Evolutionary conservation across 768 basidiomycete species (phyloP).

Genomic region (Mycena sanguinolenta): DNA sequence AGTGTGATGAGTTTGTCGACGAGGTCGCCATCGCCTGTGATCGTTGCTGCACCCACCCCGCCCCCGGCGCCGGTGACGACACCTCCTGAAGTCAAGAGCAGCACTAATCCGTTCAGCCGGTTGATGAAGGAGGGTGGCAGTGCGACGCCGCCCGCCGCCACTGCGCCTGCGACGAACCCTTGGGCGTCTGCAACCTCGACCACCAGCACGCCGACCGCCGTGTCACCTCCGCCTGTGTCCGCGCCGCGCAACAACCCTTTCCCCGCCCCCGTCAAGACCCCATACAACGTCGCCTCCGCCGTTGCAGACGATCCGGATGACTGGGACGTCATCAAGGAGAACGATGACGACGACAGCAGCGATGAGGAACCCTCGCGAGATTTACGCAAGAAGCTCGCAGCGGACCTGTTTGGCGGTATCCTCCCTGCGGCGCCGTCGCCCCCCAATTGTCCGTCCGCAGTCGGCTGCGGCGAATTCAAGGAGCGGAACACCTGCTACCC

Average conservation of each 20-base stretch:
- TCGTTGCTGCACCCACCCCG: conserved; percentile 56
- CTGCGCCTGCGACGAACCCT: conserved; percentile 68
- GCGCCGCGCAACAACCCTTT: conserved; percentile 63
- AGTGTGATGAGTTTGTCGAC: conserved; percentile 37
- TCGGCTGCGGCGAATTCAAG: conserved; percentile 57
- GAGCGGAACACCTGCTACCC: conserved; percentile 32
- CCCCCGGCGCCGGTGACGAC: conserved; percentile 46
- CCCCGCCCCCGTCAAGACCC: conserved; percentile 64
- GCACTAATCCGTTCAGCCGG: conserved; percentile 86
- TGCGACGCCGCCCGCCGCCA: conserved; percentile 50
- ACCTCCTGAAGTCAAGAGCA: conserved; percentile 59
- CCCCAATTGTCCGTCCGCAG: conserved; percentile 56
- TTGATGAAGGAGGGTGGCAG: conserved; percentile 65
- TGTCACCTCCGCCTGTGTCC: conserved; percentile 53
- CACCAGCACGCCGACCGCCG: conserved; percentile 55
- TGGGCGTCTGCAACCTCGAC: conserved; percentile 66
- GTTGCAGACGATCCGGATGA: conserved; percentile 85
- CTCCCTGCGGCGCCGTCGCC: conserved; percentile 69
- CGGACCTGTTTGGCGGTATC: conserved; percentile 81
- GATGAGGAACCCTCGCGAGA: conserved; percentile 84
- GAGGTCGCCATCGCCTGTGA: conserved; percentile 44
- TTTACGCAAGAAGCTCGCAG: conserved; percentile 79
- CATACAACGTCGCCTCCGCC: conserved; percentile 73
- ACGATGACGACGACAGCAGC: conserved; percentile 72
- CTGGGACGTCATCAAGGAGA: conserved; percentile 89